Conservation (phyloP, 2,329 filamentous ascomycete genomes). For the Emydomyces testavorans region DNA sequence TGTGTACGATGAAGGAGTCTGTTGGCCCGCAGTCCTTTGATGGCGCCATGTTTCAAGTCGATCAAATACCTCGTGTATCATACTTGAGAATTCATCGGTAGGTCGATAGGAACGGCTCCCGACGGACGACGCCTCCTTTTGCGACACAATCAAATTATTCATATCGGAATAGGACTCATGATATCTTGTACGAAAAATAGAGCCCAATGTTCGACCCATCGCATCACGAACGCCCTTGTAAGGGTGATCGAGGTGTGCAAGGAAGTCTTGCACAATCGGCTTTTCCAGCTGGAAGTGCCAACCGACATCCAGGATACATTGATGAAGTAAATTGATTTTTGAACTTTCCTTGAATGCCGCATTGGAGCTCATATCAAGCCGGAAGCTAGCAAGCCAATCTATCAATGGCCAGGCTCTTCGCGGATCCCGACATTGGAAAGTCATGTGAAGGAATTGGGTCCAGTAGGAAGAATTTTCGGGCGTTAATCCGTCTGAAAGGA, state of each 20-base stretch:
- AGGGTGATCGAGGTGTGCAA: constrained; percentile 85
- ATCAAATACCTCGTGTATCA: constrained; percentile 62
- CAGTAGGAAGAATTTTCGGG: constrained; percentile 92
- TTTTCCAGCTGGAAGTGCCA: constrained; percentile 93
- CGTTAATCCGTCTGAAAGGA: constrained; percentile 84
- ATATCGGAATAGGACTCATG: constrained; percentile 88
- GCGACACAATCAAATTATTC: constrained; percentile 58
- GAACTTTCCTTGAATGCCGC: constrained; percentile 98
- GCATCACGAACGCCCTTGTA: constrained; percentile 96
- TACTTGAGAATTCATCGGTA: constrained; percentile 58
- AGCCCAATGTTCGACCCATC: constrained; percentile 78
- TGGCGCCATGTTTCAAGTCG: constrained; percentile 79
- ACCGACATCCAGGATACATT: constrained; percentile 72
- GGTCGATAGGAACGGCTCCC: constrained; percentile 76
- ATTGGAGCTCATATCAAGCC: constrained; percentile 86
- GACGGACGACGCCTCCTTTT: constrained; percentile 68
- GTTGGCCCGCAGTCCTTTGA: constrained; percentile 72
- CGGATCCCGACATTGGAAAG: constrained; percentile 80
- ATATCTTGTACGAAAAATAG: constrained; percentile 82
- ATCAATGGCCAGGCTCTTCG: constrained; percentile 76
- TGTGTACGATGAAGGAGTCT: constrained; percentile 88
- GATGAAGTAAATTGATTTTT: constrained; percentile 83
- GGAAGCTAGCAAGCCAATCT: constrained; percentile 70
- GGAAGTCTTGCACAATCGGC: constrained; percentile 78
- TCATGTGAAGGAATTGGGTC: constrained; percentile 83